Percentiles rank a stretch among this genome's conserved stretches.
These are phyloP conservation scores for Claviceps spartinae DNA, from an alignment of 2,329 filamentous ascomycete species.

Conservation along the genomic window DNA sequence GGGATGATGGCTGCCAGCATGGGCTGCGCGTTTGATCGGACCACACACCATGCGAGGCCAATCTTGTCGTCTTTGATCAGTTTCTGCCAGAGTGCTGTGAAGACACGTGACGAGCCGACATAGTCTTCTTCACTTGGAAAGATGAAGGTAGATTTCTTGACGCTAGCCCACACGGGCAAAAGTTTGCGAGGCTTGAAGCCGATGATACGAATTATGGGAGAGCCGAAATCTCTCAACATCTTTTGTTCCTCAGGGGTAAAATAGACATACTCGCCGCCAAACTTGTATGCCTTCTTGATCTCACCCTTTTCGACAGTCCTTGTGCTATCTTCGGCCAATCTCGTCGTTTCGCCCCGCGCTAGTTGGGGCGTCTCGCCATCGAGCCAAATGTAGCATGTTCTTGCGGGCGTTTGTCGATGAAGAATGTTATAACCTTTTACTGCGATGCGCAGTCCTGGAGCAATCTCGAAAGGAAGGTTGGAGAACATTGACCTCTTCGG, in stretches of 20 bases:
- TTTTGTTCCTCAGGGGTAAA: slow-evolving; percentile 79
- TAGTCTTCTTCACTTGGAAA: slow-evolving; percentile 87
- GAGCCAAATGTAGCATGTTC: slow-evolving; percentile 79
- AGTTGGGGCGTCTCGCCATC: slow-evolving; percentile 78
- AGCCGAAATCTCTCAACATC: slow-evolving; percentile 63
- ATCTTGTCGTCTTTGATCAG: slow-evolving; percentile 67
- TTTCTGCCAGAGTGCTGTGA: slow-evolving; percentile 82
- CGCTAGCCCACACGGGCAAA: slow-evolving; percentile 71
- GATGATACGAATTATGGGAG: slow-evolving; percentile 73
- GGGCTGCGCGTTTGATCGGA: slow-evolving; percentile 67
- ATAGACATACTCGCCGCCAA: slow-evolving; percentile 77
- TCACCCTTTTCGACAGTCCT: slow-evolving; percentile 67
- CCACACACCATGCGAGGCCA: slow-evolving; percentile 79
- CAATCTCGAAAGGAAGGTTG: slow-evolving; percentile 75
- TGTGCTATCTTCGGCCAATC: slow-evolving; percentile 64
- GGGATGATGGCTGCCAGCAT: slow-evolving; percentile 71
- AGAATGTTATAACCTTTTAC: slow-evolving; percentile 88
- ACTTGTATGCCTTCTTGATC: slow-evolving; percentile 87
- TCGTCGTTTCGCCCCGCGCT: slow-evolving; percentile 57
- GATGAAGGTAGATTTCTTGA: slow-evolving; percentile 80
- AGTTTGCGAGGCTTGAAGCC: slow-evolving; percentile 76
- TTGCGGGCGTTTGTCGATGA: slow-evolving; percentile 66
- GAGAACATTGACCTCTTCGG: slow-evolving; percentile 78
- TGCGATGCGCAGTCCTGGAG: slow-evolving; percentile 70
- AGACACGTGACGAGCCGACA: slow-evolving; percentile 83